Evolutionary conservation across 495 filamentous ascomycete genomes (phyloP), one percentile per base, ranked within the genome.

Genomic region (Tuber aestivum): DNA sequence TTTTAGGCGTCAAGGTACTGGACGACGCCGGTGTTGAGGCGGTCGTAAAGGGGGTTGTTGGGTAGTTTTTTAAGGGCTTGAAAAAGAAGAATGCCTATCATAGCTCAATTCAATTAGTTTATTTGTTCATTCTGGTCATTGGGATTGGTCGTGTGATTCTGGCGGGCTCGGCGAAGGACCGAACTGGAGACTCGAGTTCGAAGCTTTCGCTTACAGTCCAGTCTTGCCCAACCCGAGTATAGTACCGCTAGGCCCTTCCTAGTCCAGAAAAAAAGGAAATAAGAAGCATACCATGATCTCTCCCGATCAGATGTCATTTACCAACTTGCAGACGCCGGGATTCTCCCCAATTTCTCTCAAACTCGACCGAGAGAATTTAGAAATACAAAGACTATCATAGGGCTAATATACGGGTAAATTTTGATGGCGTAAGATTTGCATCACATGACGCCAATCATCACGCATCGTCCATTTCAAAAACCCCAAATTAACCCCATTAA

Each of bases 1-100:
- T 86, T 41, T 77, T 88, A 27, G 87, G 85, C 23, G 27, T 78
- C 16, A 65, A 41, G 76, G 40, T 69, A 23, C 71, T 85, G 74
- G 83, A 77, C 32, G 79, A 84, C n/a, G 78, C 35, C 5, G 82
- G 74, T 32, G 21, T 84, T 16, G 83, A 83, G 73, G 79, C 50
- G 6, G n/a, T 80, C 65, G 69, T 82, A 50, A 82, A 79, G 27
- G 65, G 40, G 8, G 21, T 71, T 32, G 35, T 75, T 32, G 61
- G 18, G 23, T 48, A 61, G 40, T 38, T 38, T 38, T 21, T 23
- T n/a, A 50, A 3, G 10, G n/a, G 41, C 23, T 21, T 50, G 35
- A 14, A 32, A 40, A 6, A 9, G 1, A 32, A 21, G 7, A n/a
- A 18, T 3, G 56, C 14, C 27, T 35, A 12, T 65, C 5, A 18